Evolutionary conservation across 2,329 filamentous ascomycete genomes (phyloP).

Genomic region (Cordyceps militaris): DNA sequence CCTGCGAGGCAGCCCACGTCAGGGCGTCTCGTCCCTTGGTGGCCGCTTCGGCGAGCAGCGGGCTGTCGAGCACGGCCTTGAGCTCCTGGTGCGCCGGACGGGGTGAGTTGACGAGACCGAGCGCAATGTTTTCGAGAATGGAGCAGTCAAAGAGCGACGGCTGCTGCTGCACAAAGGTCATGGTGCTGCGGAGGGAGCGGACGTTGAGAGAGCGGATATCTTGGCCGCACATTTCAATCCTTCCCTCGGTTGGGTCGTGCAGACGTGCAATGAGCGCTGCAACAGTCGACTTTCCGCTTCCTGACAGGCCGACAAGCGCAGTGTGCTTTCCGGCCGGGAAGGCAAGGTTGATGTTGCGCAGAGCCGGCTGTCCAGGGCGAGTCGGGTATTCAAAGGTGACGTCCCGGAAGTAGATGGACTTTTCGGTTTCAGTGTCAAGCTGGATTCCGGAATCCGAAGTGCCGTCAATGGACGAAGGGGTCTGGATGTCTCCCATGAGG

Average conservation of each 20-base stretch:
- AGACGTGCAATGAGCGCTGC: conserved; percentile 33
- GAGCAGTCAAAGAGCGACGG: conserved; percentile 27
- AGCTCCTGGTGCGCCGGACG: conserved; percentile 24
- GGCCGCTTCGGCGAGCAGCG: conserved; percentile 37
- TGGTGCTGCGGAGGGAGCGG: conserved; percentile 23
- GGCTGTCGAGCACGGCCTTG: conserved; percentile 32
- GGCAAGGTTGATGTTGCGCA: conserved; percentile 27
- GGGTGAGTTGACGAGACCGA: conserved; percentile 32
- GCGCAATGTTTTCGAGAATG: conserved; percentile 36
- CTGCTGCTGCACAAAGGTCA: conserved; percentile 29
- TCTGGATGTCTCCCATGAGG: conserved; percentile 45
- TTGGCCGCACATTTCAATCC: conserved; percentile 29
- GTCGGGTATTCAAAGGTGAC: conserved; percentile 31
- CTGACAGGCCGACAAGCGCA: conserved; percentile 44
- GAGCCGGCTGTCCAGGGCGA: conserved; percentile 26
- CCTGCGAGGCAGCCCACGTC: conserved; percentile 16
- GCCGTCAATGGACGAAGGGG: conserved; percentile 33
- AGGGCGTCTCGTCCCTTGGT: conserved; percentile 21
- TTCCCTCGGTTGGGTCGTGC: conserved; percentile 36
- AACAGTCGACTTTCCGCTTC: conserved; percentile 43
- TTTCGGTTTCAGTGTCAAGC: conserved; percentile 24
- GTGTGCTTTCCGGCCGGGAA: conserved; percentile 35
- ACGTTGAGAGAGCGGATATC: conserved; percentile 31
- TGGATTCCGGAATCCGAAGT: conserved; percentile 27
- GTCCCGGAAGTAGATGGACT: conserved; percentile 27